These are phyloP conservation scores for Fraxinus velutina DNA, from an alignment of 305 asterid genomes.

Conservation along the genomic window DNA sequence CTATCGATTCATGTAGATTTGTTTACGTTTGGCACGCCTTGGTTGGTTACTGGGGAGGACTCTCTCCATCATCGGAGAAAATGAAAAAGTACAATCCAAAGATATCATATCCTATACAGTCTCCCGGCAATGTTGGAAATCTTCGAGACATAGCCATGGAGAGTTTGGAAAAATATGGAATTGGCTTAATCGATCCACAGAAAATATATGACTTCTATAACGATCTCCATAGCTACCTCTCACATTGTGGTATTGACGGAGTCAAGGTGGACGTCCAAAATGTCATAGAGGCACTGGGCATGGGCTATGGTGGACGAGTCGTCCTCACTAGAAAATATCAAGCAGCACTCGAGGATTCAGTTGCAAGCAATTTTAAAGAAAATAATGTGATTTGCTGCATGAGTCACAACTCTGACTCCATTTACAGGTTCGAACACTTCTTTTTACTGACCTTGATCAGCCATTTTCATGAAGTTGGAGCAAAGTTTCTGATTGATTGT, in stretches of 20 bases:
- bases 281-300: slow-evolving; percentile 22
- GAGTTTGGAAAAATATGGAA: slow-evolving; percentile 17
- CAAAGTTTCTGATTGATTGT: background rate
- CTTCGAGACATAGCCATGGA: background rate
- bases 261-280: slow-evolving; percentile 21
- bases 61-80: background rate
- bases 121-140: background rate
- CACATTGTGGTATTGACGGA: slow-evolving; percentile 2
- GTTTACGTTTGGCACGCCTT: slow-evolving; percentile 17
- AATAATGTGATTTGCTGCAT: slow-evolving; percentile 29
- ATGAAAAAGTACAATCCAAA: slow-evolving; percentile 13
- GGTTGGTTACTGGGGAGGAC: slow-evolving; percentile 18
- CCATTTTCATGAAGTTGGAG: background rate
- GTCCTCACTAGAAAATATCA: slow-evolving; percentile 22
- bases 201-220: slow-evolving; percentile 20
- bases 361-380: slow-evolving; percentile 20
- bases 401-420: slow-evolving; percentile 20
- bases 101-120: slow-evolving; percentile 3
- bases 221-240: slow-evolving; percentile 23
- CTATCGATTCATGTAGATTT: background rate
- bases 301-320: slow-evolving; percentile 25
- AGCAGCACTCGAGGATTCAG: slow-evolving; percentile 28
- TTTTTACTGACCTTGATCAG: background rate
- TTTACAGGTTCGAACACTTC: background rate
- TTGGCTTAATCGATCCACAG: slow-evolving; percentile 25